Conservation (phyloP, 2,329 filamentous ascomycete species). For the Helotiales sp. region DNA sequence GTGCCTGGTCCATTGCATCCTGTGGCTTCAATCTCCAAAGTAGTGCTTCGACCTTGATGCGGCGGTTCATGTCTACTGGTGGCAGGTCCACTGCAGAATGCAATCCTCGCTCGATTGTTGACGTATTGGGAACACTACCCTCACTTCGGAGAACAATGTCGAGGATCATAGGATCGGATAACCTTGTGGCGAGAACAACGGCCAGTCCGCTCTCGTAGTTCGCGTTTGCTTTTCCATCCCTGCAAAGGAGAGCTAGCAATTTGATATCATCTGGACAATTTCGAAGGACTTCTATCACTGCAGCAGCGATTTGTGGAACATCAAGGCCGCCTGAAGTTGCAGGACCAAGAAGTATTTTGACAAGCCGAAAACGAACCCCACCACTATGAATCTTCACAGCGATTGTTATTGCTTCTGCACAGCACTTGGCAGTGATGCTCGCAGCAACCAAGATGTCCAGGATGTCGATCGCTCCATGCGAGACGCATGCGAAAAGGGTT, state of each 20-base stretch:
- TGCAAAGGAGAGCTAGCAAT: slow-evolving; percentile 54
- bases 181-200: slow-evolving; percentile 20
- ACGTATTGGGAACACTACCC: slow-evolving; percentile 9
- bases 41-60: slow-evolving; percentile 54
- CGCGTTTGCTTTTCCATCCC: slow-evolving; percentile 58
- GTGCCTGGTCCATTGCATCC: slow-evolving; percentile 51
- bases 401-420: slow-evolving; percentile 48
- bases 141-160: slow-evolving; percentile 18
- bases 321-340: slow-evolving; percentile 50
- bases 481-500: slow-evolving; percentile 18
- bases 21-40: slow-evolving; percentile 51
- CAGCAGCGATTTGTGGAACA: slow-evolving; percentile 48
- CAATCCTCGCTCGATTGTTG: slow-evolving; percentile 21
- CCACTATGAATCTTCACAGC: slow-evolving; percentile 54
- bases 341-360: slow-evolving; percentile 52
- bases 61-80: slow-evolving; percentile 16
- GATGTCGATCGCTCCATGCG: slow-evolving; percentile 19
- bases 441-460: slow-evolving; percentile 19
- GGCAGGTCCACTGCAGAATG: slow-evolving; percentile 24
- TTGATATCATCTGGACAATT: slow-evolving; percentile 55
- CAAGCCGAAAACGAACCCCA: slow-evolving; percentile 52
- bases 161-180: slow-evolving; percentile 12
- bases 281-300: slow-evolving; percentile 50
- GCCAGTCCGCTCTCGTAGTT: slow-evolving; percentile 56
- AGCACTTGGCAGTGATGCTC: slow-evolving; percentile 5